Conservation (phyloP, 2,329 filamentous ascomycete species). For the Alternaria conjuncta region DNA sequence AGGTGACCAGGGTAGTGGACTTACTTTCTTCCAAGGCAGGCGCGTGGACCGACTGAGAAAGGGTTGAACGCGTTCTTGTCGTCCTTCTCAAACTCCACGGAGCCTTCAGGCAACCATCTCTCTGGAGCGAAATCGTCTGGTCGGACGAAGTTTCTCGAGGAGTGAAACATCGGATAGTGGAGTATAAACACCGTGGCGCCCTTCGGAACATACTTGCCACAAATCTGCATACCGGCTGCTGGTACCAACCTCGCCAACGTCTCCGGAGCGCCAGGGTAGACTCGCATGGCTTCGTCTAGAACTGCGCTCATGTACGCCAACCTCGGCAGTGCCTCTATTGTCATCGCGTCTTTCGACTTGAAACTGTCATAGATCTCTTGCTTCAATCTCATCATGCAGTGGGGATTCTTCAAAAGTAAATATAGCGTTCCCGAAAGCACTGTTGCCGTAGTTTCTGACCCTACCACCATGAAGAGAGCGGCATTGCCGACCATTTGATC, state of each 20-base stretch:
- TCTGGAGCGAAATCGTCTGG: slow-evolving; percentile 2
- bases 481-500: slow-evolving; percentile 8
- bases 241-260: slow-evolving; percentile 8
- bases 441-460: slow-evolving; percentile 7
- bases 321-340: slow-evolving; percentile 1
- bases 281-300: slow-evolving; percentile 6
- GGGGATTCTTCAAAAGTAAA: neutral
- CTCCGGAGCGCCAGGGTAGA: slow-evolving; percentile 9
- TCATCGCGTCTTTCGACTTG: slow-evolving; percentile 5
- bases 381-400: neutral
- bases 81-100: neutral
- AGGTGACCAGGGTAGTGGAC: neutral
- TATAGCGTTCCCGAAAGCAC: neutral
- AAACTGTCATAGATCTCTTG: slow-evolving; percentile 1
- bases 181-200: slow-evolving; percentile 2
- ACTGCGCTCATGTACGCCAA: slow-evolving; percentile 7
- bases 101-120: slow-evolving; percentile 1
- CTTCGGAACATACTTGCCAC: neutral
- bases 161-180: slow-evolving; percentile 3
- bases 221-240: neutral
- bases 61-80: slow-evolving; percentile 6
- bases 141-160: slow-evolving; percentile 1
- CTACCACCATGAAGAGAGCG: slow-evolving; percentile 7
- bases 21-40: slow-evolving; percentile 9
- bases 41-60: slow-evolving; percentile 4